Percentiles rank a stretch among this genome's conserved stretches.
phyloP scores from a whole-genome alignment of 2,329 filamentous ascomycete species.

The Monilinia aucupariae region DNA sequence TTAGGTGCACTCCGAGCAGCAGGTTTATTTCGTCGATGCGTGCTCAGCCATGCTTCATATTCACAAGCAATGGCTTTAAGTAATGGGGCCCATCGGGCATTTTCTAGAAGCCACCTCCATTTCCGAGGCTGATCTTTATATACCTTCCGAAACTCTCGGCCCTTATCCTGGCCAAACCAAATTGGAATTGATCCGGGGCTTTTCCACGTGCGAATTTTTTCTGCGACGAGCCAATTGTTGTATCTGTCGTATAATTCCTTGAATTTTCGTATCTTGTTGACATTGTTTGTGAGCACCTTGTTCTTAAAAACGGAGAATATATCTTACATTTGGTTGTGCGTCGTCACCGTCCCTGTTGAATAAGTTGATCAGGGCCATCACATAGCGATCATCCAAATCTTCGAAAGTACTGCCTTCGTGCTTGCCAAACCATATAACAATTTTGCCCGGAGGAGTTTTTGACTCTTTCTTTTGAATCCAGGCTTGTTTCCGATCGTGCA shows the following conservation, averaged over 20 bases:
- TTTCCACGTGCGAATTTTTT: background rate
- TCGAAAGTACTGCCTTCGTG: background rate
- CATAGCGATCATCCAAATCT: background rate
- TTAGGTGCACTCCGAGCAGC: background rate
- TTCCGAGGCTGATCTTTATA: background rate
- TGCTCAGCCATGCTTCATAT: background rate
- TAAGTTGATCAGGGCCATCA: background rate
- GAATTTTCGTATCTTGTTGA: background rate
- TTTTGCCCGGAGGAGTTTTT: background rate
- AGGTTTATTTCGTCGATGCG: background rate
- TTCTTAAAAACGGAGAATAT: background rate
- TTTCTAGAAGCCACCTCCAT: background rate
- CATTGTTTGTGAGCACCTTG: background rate
- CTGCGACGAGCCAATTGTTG: background rate
- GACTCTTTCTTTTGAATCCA: background rate
- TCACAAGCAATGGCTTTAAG: slow-evolving; percentile 8
- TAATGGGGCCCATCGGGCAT: background rate
- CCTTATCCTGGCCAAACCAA: slow-evolving; percentile 9
- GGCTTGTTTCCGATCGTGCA: background rate
- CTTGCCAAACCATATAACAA: background rate
- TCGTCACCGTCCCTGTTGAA: background rate
- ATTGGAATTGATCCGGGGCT: slow-evolving; percentile 8
- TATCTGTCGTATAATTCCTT: background rate
- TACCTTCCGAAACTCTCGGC: background rate
- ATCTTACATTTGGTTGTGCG: background rate